Evolutionary conservation across 2,329 filamentous ascomycete species (phyloP).

Genomic region (Harringtonia lauricola): DNA sequence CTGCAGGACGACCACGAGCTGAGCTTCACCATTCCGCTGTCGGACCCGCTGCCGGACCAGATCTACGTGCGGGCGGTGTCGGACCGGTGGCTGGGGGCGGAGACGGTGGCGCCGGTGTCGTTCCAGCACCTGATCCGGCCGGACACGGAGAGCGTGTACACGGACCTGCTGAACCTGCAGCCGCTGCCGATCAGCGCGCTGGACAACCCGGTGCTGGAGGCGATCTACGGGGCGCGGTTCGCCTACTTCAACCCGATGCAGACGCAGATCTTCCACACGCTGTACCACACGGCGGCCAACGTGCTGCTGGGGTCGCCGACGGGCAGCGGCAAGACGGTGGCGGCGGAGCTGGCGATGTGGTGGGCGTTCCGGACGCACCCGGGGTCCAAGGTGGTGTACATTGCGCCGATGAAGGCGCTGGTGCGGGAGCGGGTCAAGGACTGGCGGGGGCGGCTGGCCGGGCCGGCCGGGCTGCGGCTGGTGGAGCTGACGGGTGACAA

Average conservation of each 20-base stretch:
- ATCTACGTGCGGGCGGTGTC: slow-evolving; percentile 94
- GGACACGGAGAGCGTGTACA: slow-evolving; percentile 95
- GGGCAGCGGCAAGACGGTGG: slow-evolving; percentile 94
- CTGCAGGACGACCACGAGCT: slow-evolving; percentile 94
- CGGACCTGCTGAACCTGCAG: slow-evolving; percentile 83
- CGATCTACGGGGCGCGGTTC: slow-evolving; percentile 80
- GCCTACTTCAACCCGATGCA: slow-evolving; percentile 99
- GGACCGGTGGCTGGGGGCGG: slow-evolving; percentile 91
- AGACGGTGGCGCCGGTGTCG: slow-evolving; percentile 89
- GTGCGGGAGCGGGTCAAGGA: slow-evolving; percentile 94
- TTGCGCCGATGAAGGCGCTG: slow-evolving; percentile 97
- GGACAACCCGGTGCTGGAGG: slow-evolving; percentile 77
- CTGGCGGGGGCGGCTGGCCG: slow-evolving; percentile 74
- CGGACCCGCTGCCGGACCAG: slow-evolving; percentile 86
- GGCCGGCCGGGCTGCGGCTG: slow-evolving; percentile 75
- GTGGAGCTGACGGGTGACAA: slow-evolving; percentile 94
- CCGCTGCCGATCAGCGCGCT: slow-evolving; percentile 78
- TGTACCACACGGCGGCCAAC: slow-evolving; percentile 87
- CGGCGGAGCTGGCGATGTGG: slow-evolving; percentile 97
- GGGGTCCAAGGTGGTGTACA: slow-evolving; percentile 95
- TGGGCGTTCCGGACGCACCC: slow-evolving; percentile 94
- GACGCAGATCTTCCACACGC: slow-evolving; percentile 92
- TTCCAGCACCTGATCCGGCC: slow-evolving; percentile 97
- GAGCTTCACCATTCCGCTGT: slow-evolving; percentile 92
- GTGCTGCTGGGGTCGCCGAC: slow-evolving; percentile 92